Conservation (phyloP, 768 basidiomycete species). For the Tremella fuciformis region DNA sequence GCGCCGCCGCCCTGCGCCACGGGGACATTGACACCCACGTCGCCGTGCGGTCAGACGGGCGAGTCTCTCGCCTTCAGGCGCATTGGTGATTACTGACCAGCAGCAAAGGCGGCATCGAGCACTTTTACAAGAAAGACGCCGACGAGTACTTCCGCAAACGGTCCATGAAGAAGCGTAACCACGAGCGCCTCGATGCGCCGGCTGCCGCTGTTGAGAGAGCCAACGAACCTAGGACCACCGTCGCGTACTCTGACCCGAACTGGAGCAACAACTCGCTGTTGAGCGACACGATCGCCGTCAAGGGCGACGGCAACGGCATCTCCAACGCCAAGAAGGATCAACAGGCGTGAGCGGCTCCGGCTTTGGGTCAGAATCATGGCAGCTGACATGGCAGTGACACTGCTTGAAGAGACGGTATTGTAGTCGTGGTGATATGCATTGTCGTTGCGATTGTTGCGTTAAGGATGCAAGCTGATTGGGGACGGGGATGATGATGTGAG, state of each 20-base stretch:
- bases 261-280: constrained; percentile 2
- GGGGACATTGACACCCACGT: constrained; percentile 24
- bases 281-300: constrained; percentile 7
- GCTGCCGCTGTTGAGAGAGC: not conserved
- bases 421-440: no score
- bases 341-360: no score
- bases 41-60: constrained; percentile 23
- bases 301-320: not conserved
- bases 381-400: no score
- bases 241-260: not conserved
- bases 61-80: not conserved
- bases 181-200: constrained; percentile 3
- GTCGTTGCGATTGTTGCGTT: no score
- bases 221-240: not conserved
- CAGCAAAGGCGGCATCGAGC: constrained; percentile 18
- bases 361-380: no score
- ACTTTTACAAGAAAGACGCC: constrained; percentile 25
- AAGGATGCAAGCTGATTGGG: no score
- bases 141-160: constrained; percentile 3
- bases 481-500: no score
- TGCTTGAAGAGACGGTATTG: no score
- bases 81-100: not conserved
- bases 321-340: not conserved
- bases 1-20: constrained; percentile 14
- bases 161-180: constrained; percentile 4